Evolutionary conservation across 768 basidiomycete species (phyloP), one percentile per base, ranked within the genome.

Genomic region (Lactarius akahatsu): DNA sequence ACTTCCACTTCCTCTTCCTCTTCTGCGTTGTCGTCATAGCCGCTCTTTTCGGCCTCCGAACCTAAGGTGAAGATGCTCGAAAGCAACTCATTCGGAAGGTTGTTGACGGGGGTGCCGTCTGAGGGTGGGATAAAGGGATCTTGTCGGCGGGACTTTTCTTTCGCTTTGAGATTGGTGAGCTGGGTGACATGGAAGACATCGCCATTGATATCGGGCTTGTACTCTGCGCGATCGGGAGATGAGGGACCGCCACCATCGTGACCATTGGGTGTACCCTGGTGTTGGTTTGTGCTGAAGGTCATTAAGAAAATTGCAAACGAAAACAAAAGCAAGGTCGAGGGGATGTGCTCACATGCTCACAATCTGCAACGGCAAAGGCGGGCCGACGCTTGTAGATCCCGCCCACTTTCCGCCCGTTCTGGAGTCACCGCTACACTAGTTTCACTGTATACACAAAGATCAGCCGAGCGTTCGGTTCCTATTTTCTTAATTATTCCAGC

Each of bases 51-150:
- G 7, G 69, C 59, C 15, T 38, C 56, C 32, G 62, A 57, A 16
- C 72, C 69, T 34, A 72, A 57, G 8, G 62, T 66, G 68, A 78
- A 78, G 23, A 78, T 82, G 54, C 82, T 77, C 23, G 82, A 76
- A 63, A 89, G 77, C 60, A 89, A 78, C 70, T 89, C 88, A 61
- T 85, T 80, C 36, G 87, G 86, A 57, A 88, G 79, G 6, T 77
- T 71, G 71, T 82, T 76, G 61, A 86, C 77, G 56, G 70, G 69
- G 0, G 52, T 59, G n/a, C 64, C 55, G 10, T 18, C 43, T 6
- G 38, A 36, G 8, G 66, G 60, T 7, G 69, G 45, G 52, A 68
- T n/a, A 23, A 59, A 41, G 9, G 28, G 57, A 13, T 23, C 15
- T 34, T 34, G 54, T n/a, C 57, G 38, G 34, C n/a, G 34, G 9